phyloP scores from a whole-genome alignment of 2,329 filamentous ascomycete genomes.

The Botrytis deweyae region DNA sequence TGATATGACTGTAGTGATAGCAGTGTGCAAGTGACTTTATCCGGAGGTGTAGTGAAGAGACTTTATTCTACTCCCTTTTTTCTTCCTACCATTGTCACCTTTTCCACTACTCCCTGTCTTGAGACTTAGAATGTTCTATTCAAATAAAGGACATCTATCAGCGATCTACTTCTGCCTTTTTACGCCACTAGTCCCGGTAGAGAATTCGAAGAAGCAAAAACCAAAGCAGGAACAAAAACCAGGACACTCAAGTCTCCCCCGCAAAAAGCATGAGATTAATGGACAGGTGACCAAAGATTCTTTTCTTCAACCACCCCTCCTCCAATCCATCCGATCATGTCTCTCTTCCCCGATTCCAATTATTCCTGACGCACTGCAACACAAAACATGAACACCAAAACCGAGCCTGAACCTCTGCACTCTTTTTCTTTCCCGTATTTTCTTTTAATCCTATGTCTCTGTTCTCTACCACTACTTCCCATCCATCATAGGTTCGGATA shows the following conservation, averaged over 20 bases:
- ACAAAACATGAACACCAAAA: background rate
- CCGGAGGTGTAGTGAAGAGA: background rate
- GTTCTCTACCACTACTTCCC: background rate
- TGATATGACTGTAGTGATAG: background rate
- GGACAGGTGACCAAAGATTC: background rate
- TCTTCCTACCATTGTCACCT: too few species aligned
- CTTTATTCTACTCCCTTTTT: background rate
- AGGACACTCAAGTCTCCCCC: background rate
- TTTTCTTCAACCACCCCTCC: background rate
- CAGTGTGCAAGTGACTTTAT: background rate
- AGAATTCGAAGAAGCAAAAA: background rate
- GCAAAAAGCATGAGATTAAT: background rate
- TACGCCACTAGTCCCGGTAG: background rate
- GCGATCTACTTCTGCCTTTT: background rate
- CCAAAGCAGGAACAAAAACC: background rate
- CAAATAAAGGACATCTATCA: background rate
- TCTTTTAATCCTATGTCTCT: background rate
- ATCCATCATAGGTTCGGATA: accelerated
- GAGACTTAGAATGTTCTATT: background rate
- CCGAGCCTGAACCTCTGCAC: background rate
- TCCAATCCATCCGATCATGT: background rate
- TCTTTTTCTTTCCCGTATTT: background rate
- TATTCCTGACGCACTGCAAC: background rate
- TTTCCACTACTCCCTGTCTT: background rate
- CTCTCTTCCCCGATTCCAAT: background rate